Conservation (phyloP, 1,284 basidiomycete genomes). For the Trichosporon coremiiforme region DNA sequence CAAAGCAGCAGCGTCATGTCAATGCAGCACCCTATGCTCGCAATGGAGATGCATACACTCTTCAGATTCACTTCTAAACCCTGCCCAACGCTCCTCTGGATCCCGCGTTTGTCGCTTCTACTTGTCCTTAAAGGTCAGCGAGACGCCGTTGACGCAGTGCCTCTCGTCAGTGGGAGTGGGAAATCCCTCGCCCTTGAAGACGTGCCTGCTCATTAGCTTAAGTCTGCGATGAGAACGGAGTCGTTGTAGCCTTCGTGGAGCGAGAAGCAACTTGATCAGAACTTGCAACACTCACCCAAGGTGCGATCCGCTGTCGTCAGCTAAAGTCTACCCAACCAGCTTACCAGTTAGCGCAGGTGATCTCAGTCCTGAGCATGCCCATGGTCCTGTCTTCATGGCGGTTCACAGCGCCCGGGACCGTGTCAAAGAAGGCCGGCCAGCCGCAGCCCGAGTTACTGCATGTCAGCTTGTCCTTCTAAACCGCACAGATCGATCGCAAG, state of each 20-base stretch:
- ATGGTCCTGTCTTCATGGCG: slow-evolving; percentile 58
- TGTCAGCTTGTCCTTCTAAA: slow-evolving; percentile 23
- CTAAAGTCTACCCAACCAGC: slow-evolving; percentile 37
- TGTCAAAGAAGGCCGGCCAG: slow-evolving; percentile 97
- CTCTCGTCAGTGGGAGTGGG: slow-evolving; percentile 42
- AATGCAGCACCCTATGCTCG: no score
- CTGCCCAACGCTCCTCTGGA: no score
- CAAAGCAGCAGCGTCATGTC: no score
- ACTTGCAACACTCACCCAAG: slow-evolving; percentile 61
- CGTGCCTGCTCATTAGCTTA: slow-evolving; percentile 60
- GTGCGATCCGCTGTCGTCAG: slow-evolving; percentile 74
- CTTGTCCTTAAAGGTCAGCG: slow-evolving; percentile 71
- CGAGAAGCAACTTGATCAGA: no score
- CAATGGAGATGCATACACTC: not conserved
- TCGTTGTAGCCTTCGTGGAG: no score
- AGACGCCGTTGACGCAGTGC: slow-evolving; percentile 89
- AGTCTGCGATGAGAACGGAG: no score
- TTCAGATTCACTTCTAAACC: not conserved
- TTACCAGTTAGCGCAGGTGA: slow-evolving; percentile 55
- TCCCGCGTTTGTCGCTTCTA: slow-evolving; percentile 30
- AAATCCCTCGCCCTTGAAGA: slow-evolving; percentile 83
- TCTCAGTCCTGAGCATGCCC: slow-evolving; percentile 57
- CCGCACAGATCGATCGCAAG: no score
- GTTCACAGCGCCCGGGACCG: slow-evolving; percentile 85
- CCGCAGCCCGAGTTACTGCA: slow-evolving; percentile 78